Base-by-base conservation (phyloP, 768 basidiomycete species). In the Russula abietina region DNA sequence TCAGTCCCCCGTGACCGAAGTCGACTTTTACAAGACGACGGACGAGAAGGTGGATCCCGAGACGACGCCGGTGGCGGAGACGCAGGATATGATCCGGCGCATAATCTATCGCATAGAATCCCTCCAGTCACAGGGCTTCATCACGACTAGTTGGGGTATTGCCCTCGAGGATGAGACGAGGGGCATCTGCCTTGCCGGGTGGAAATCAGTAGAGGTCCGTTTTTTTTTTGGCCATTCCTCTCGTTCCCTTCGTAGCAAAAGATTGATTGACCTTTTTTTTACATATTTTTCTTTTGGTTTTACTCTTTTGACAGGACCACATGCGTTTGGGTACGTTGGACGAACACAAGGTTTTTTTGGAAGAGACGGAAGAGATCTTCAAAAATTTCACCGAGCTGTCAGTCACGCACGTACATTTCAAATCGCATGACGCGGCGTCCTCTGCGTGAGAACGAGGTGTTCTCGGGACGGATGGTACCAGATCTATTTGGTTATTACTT, bases 161-260 rank as follows among this genome's bases (percentile, higher is more conserved):
- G 10, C 46, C 0, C 0, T 19, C 28, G 62, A 59, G 22, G 52
- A 63, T 4, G 10, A 4, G 17, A 32, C 52, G 4, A 32, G 22
- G 28, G 62, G 62, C 17, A 24, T 55, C 6, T 43, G 54, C 22
- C 0, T 59, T 24, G 22, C 6, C 4, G 62, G 62, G 19, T 63
- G 62, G 62, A 39, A 19, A 4, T n/a, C 28, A 5, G 24, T 59
- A 22, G 62, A 63, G 62, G 62, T 63, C 1, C 51, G 51, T 59
- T n/a, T 4, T 2, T 24, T 14, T 30, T 9, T 10, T 14, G 33
- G 8, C 10, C 11, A 36, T 7, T 28, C 7, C 22, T 17, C 24
- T 36, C n/a, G 12, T 17, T 49, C 0, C 7, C 4, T 4, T n/a
- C 43, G 19, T n/a, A n/a, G 7, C 8, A 43, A 43, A 19, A 3